Evolutionary conservation across 2,329 filamentous ascomycete species (phyloP), one percentile per base, ranked within the genome.

Genomic region (Trichoderma polysporum): DNA sequence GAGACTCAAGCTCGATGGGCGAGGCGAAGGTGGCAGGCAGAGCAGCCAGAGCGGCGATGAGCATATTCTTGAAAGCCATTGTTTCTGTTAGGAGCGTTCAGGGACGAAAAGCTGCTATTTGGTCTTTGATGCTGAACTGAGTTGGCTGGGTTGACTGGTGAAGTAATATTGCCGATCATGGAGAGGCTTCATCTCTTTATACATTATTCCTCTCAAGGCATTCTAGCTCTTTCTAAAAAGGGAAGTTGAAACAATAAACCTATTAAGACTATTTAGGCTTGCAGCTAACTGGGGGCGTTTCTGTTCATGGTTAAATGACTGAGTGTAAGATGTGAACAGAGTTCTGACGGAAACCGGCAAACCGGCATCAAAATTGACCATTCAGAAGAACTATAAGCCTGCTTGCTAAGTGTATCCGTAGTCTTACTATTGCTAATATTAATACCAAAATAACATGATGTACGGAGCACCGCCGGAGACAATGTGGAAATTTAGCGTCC

Each of bases 21-120:
- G 37, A 53, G 29, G 61, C 61, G 29, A 64, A 31, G 37, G 22
- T 27, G 27, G 61, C 50, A 27, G 61, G 61, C n/a, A 64, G 49
- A 35, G 50, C 61, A 33, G 61, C 61, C 61, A 64, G 61, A 29
- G 61, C 50, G 61, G 50, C 61, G 50, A 64, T 5, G 27, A 64
- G 22, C 25, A 64, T 52, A 9, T 52, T 56, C 37, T 56, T 64
- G 61, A 64, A 56, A 64, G 61, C 61, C 61, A 64, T 64, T 64
- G 37, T 64, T 19, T 33, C 29, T 41, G 15, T 19, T 45, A 10
- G 56, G 50, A 45, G 31, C 31, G 37, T 35, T 47, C 2, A 31
- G 35, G 7, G 35, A 35, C 22, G 33, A 41, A 39, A 54, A 13
- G 17, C 39, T 56, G 58, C 37, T 35, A 22, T 45, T 33, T 50